These are phyloP conservation scores for Emiliania huxleyi DNA, from an alignment of 78 protist species.

Conservation along the genomic window DNA sequence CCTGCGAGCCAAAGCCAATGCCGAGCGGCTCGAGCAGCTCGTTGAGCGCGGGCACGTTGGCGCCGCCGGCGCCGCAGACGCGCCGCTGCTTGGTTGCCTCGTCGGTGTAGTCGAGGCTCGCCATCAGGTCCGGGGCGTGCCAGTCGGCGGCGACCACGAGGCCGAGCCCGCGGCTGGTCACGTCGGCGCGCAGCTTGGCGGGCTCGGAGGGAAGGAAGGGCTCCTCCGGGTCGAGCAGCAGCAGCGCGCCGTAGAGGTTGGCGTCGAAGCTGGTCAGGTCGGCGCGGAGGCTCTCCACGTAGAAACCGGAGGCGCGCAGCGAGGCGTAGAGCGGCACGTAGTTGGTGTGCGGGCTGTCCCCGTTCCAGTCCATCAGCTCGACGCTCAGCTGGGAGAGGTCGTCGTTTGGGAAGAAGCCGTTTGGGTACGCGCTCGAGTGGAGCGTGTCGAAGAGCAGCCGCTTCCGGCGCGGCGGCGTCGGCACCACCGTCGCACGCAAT, in stretches of 20 bases:
- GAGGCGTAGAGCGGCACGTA: constrained; percentile 47
- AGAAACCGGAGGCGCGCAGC: constrained; percentile 52
- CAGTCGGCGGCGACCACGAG: constrained; percentile 84
- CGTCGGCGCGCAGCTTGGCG: constrained; percentile 65
- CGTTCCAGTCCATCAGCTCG: constrained; percentile 93
- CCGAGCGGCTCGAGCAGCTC: constrained; percentile 74
- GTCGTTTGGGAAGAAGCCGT: constrained; percentile 89
- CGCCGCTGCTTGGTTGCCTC: background rate
- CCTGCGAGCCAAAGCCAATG: constrained; percentile 51
- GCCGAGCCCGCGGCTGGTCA: constrained; percentile 69
- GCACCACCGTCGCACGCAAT: background rate
- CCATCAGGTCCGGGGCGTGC: constrained; percentile 39
- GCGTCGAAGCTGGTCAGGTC: constrained; percentile 83
- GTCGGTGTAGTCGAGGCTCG: background rate
- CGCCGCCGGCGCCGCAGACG: constrained; percentile 77
- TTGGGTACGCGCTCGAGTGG: constrained; percentile 85
- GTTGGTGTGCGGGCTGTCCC: constrained; percentile 92
- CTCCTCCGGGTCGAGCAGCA: constrained; percentile 93
- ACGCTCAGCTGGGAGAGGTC: constrained; percentile 34
- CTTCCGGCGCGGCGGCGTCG: background rate
- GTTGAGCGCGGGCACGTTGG: constrained; percentile 90
- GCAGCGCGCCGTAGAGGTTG: constrained; percentile 46
- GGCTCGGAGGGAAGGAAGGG: constrained; percentile 70
- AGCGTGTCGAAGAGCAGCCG: constrained; percentile 69
- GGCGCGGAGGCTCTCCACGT: background rate